Percentiles rank a stretch among this genome's conserved stretches.
These are phyloP conservation scores for Lobosporangium transversale DNA, from an alignment of 192 early-diverging fungal species.

Conservation along the genomic window DNA sequence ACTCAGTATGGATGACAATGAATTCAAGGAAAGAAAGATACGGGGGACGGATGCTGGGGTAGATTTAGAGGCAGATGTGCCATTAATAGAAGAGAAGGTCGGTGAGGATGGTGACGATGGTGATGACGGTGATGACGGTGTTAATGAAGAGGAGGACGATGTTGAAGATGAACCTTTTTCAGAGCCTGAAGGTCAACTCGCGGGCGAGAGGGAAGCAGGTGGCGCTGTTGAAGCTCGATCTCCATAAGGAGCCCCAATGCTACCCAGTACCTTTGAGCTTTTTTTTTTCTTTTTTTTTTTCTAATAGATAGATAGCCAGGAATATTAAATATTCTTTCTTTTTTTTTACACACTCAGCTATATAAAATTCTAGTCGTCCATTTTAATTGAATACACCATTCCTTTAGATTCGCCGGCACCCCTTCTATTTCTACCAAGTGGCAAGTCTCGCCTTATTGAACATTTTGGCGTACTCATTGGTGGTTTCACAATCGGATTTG, in stretches of 20 bases:
- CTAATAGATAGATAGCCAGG: too few species aligned
- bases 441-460: slow-evolving; percentile 36
- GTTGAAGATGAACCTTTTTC: slow-evolving; percentile 11
- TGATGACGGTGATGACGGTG: slow-evolving; percentile 1
- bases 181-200: slow-evolving; percentile 7
- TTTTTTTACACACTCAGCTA: too few species aligned
- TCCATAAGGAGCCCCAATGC: too few species aligned
- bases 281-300: too few species aligned
- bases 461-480: slow-evolving; percentile 40
- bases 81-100: slow-evolving; percentile 8
- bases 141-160: background rate
- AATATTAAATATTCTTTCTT: too few species aligned
- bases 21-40: too few species aligned
- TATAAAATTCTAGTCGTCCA: too few species aligned
- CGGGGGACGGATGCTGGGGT: background rate
- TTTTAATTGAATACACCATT: too few species aligned
- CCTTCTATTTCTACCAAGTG: slow-evolving; percentile 33
- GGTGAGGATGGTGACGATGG: slow-evolving; percentile 18
- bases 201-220: slow-evolving; percentile 5
- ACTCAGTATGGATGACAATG: too few species aligned
- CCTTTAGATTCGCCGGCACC: too few species aligned
- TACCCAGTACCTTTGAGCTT: too few species aligned
- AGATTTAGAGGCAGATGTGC: background rate
- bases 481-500: slow-evolving; percentile 61
- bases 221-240: background rate